phyloP scores from a whole-genome alignment of 2,329 filamentous ascomycete genomes.

The Fusarium chaquense region DNA sequence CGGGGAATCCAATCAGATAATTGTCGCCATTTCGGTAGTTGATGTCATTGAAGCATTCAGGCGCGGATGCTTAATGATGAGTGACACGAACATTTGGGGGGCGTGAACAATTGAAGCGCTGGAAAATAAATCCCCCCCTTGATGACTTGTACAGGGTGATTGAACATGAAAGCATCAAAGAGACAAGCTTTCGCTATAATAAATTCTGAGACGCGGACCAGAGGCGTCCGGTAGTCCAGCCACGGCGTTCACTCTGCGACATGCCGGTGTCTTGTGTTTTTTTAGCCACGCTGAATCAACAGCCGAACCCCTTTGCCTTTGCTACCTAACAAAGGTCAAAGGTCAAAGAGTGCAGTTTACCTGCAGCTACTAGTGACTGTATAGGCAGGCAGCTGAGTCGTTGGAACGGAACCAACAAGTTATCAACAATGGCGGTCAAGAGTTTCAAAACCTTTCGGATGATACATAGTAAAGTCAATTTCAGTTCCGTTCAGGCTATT shows the following conservation, averaged over 20 bases:
- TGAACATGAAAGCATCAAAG: background rate
- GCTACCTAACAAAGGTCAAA: background rate
- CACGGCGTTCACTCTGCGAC: slow-evolving; percentile 33
- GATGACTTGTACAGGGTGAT: background rate
- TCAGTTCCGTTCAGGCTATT: slow-evolving; percentile 32
- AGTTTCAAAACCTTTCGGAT: background rate
- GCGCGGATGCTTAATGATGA: background rate
- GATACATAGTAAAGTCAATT: background rate
- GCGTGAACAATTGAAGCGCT: background rate
- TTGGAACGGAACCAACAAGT: background rate
- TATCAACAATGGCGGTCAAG: slow-evolving; percentile 16
- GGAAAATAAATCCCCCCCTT: background rate
- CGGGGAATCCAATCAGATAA: slow-evolving; percentile 14
- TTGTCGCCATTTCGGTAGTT: slow-evolving; percentile 23
- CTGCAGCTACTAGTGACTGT: background rate
- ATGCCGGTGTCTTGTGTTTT: slow-evolving; percentile 15
- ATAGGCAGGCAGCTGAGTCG: slow-evolving; percentile 9
- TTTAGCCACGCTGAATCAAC: background rate
- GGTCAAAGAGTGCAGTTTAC: slow-evolving; percentile 9
- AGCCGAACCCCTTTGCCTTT: slow-evolving; percentile 9
- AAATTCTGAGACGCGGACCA: slow-evolving; percentile 6
- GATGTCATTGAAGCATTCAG: slow-evolving; percentile 16
- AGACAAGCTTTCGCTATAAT: slow-evolving; percentile 27
- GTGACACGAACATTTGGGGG: background rate
- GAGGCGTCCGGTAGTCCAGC: slow-evolving; percentile 31